phyloP scores from a whole-genome alignment of 2,329 filamentous ascomycete genomes.

The Claviceps maximensis region DNA sequence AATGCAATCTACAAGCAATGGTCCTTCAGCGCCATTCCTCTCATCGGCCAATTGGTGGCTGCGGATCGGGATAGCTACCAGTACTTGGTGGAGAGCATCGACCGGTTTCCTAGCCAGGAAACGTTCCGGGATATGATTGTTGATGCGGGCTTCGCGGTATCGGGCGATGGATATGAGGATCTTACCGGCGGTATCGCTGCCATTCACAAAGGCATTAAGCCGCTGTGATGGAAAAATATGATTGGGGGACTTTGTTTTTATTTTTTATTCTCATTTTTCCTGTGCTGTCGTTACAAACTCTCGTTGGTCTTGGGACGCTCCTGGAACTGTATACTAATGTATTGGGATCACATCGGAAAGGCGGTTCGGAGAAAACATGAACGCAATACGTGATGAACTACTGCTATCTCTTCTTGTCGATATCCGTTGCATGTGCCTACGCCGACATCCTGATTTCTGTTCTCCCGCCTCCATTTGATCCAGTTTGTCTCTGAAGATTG shows the following conservation, averaged over 20 bases:
- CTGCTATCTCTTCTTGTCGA: not conserved
- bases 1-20: constrained; percentile 86
- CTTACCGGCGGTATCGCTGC: constrained; percentile 85
- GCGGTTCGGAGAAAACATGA: constrained; percentile 10
- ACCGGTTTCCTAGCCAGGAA: constrained; percentile 75
- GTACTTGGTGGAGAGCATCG: constrained; percentile 96
- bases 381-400: not conserved
- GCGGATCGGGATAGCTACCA: constrained; percentile 94
- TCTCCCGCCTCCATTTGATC: not conserved
- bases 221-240: constrained; percentile 21
- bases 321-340: not conserved
- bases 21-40: constrained; percentile 86
- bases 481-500: too few relatives aligned
- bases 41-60: constrained; percentile 91
- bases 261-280: not conserved
- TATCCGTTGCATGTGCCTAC: not conserved
- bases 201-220: constrained; percentile 95
- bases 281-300: not conserved
- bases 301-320: not conserved
- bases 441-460: not conserved
- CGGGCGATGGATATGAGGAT: constrained; percentile 75
- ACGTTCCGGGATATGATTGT: constrained; percentile 75
- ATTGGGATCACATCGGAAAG: constrained; percentile 5
- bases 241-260: not conserved
- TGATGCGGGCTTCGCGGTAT: constrained; percentile 73